Evolutionary conservation across 805 yeast genomes (phyloP).

Genomic region (Kurtzmaniella cleridarum): DNA sequence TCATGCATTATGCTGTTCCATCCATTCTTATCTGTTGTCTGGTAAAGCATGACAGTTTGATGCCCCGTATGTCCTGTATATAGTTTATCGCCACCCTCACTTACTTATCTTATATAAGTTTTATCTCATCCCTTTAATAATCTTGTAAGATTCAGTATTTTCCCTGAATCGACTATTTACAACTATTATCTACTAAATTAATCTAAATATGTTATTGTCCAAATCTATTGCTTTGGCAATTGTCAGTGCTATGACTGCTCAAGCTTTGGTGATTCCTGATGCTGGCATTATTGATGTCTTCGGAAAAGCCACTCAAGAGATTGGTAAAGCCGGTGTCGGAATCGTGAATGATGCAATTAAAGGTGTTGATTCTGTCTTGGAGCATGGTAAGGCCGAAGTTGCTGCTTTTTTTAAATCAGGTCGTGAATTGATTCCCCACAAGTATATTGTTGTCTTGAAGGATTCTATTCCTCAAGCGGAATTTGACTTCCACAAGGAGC

Average conservation of each 20-base stretch:
- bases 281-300: conserved; percentile 36
- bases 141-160: background rate
- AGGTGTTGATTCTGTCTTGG: conserved; percentile 10
- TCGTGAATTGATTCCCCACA: conserved; percentile 55
- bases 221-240: conserved; percentile 39
- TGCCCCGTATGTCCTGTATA: conserved; percentile 1
- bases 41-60: too few relatives aligned
- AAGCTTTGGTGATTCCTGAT: conserved; percentile 58
- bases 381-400: conserved; percentile 13
- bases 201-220: conserved; percentile 29
- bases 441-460: conserved; percentile 84
- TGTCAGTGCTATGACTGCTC: conserved; percentile 35
- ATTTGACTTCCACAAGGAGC: conserved; percentile 58
- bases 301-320: conserved; percentile 4
- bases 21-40: too few relatives aligned
- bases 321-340: conserved; percentile 1
- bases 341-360: conserved; percentile 5
- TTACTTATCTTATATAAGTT: background rate
- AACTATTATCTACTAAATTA: background rate
- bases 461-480: conserved; percentile 49
- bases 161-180: background rate
- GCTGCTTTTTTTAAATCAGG: conserved; percentile 48
- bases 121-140: background rate
- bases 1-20: too few relatives aligned
- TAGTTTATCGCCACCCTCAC: conserved; percentile 4